Base-by-base conservation (phyloP, 2,329 filamentous ascomycete species). In the Pseudogymnoascus sp. region DNA sequence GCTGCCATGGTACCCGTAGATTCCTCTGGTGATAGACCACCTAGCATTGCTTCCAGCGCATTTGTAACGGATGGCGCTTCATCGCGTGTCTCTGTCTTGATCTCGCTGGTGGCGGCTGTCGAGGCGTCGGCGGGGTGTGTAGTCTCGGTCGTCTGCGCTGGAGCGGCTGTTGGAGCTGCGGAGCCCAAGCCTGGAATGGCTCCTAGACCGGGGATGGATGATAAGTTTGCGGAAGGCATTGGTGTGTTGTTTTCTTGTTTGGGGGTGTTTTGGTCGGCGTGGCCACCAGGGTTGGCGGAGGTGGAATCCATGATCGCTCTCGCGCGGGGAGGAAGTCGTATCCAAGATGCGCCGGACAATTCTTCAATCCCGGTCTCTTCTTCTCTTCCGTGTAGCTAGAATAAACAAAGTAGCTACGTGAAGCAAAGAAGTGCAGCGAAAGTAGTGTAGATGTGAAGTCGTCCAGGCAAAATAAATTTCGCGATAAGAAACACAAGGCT, bases 31-130 rank as follows among this genome's bases (percentile, higher is more conserved):
- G 7, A 23, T 15, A 60, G 59, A 17, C 35, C 29, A 13, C 60
- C 60, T 23, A 64, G 38, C 29, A 62, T 23, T 4, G 63, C 63
- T 35, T 64, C 63, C 5, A 64, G 31, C 3, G 63, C 60, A 29
- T 23, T 29, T 9, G 63, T 64, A 23, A 64, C 31, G 7, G 63
- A 62, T 4, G 37, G 42, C 3, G 5, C 46, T 61, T 64, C 60
- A 44, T 40, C 33, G 21, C 17, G 17, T 23, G 60, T n/a, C 26
- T 46, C 60, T 15, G 17, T 26, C 60, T 40, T 61, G 11, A 29
- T 13, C 23, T 61, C 37, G 6, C 9, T 21, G 3, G 31, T n/a
- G 38, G 26, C 26, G n/a, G 60, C 3, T 29, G 38, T 19, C 3
- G n/a, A 11, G 60, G 37, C 13, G 11, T 19, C 29, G 40, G 37